Evolutionary conservation across 345 rosid species (phyloP).

Genomic region (Boechera retrofracta): DNA sequence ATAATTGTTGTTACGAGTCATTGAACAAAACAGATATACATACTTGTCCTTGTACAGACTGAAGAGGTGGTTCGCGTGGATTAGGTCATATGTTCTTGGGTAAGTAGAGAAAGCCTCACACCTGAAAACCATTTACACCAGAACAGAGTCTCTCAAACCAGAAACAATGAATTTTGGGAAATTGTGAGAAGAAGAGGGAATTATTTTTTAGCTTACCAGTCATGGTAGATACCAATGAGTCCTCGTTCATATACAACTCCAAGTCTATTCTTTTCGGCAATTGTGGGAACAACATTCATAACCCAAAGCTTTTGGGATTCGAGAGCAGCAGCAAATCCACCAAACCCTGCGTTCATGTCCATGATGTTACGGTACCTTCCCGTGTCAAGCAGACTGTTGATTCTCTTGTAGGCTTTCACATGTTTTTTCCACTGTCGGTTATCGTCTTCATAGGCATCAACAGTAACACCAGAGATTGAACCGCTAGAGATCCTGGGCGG

Average conservation of each 20-base stretch:
- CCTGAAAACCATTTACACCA: constrained; percentile 57
- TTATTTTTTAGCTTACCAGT: constrained; percentile 62
- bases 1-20: background rate
- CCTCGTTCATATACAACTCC: constrained; percentile 92
- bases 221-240: constrained; percentile 94
- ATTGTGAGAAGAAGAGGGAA: background rate
- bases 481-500: constrained; percentile 92
- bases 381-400: constrained; percentile 70
- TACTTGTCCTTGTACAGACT: constrained; percentile 88
- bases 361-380: constrained; percentile 96
- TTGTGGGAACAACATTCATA: constrained; percentile 97
- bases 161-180: background rate
- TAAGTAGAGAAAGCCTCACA: constrained; percentile 99
- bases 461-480: constrained; percentile 84
- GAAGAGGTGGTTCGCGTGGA: constrained; percentile 87
- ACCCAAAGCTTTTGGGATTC: constrained; percentile 83
- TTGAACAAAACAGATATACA: constrained; percentile 42
- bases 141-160: background rate
- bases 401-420: constrained; percentile 81
- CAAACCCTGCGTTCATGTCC: constrained; percentile 99
- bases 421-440: constrained; percentile 82
- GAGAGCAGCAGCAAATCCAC: constrained; percentile 94
- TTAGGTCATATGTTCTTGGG: constrained; percentile 94
- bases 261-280: constrained; percentile 75
- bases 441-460: constrained; percentile 79